These are phyloP conservation scores for Saturnispora dispora DNA, from an alignment of 805 yeast species.

Conservation along the genomic window DNA sequence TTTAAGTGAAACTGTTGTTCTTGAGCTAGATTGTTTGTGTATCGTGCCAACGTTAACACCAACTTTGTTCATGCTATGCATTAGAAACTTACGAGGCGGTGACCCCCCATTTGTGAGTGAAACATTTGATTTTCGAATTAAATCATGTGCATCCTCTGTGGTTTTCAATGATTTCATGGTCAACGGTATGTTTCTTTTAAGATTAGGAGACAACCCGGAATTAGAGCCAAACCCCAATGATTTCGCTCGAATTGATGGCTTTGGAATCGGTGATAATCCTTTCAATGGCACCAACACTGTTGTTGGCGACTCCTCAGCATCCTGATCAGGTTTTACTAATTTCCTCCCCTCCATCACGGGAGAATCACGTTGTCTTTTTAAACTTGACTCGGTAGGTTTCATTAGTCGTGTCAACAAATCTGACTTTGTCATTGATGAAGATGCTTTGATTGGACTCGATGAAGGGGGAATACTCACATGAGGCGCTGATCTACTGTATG, in stretches of 20 bases:
- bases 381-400: constrained; percentile 22
- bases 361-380: constrained; percentile 9
- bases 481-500: not conserved
- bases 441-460: not conserved
- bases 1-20: not conserved
- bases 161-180: constrained; percentile 22
- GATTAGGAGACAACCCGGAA: not conserved
- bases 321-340: not conserved
- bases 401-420: constrained; percentile 18
- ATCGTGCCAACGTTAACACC: not conserved
- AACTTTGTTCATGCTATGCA: constrained; percentile 5
- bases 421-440: constrained; percentile 8
- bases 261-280: not conserved
- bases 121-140: constrained; percentile 4
- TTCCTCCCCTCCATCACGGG: not conserved
- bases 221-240: not conserved
- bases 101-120: not conserved
- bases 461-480: not conserved
- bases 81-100: not conserved
- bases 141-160: constrained; percentile 2
- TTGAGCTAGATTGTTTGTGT: not conserved
- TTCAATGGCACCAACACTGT: constrained; percentile 3
- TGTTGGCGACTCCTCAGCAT: not conserved
- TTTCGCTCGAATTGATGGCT: not conserved
- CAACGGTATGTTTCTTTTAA: constrained; percentile 16